Percentiles rank a stretch among this genome's conserved stretches.
These are phyloP conservation scores for Eucalyptus microcorys DNA, from an alignment of 345 rosid genomes.

Conservation along the genomic window DNA sequence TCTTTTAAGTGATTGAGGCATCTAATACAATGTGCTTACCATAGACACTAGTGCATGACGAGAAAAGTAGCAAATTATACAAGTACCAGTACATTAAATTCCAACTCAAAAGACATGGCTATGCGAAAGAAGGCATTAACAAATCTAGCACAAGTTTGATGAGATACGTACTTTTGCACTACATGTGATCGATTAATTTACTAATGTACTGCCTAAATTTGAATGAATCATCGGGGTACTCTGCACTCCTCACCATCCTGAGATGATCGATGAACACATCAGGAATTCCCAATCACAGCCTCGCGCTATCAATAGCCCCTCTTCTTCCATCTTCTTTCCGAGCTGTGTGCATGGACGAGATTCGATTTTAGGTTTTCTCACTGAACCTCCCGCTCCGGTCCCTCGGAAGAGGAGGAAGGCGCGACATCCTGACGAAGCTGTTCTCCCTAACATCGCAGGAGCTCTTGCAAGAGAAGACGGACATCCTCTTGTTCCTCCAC, in stretches of 20 bases:
- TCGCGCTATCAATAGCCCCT: background rate
- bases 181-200: background rate
- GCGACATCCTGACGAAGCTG: slow-evolving; percentile 13
- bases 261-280: background rate
- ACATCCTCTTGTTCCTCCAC: slow-evolving; percentile 6
- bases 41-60: background rate
- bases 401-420: slow-evolving; percentile 31
- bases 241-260: background rate
- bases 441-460: slow-evolving; percentile 37
- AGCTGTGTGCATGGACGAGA: background rate
- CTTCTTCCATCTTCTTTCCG: background rate
- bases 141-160: background rate
- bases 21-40: background rate
- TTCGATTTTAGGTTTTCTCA: background rate
- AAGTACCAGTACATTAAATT: background rate
- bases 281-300: background rate
- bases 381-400: background rate
- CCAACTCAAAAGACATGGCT: background rate
- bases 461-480: slow-evolving; percentile 37
- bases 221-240: background rate
- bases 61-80: background rate
- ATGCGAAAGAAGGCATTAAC: background rate
- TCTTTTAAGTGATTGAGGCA: background rate
- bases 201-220: background rate
- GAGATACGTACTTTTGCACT: background rate